Percentiles rank a stretch among this genome's conserved stretches.
Evolutionary conservation across 345 rosid genomes (phyloP).

Genomic region (Moricandia moricandioides): DNA sequence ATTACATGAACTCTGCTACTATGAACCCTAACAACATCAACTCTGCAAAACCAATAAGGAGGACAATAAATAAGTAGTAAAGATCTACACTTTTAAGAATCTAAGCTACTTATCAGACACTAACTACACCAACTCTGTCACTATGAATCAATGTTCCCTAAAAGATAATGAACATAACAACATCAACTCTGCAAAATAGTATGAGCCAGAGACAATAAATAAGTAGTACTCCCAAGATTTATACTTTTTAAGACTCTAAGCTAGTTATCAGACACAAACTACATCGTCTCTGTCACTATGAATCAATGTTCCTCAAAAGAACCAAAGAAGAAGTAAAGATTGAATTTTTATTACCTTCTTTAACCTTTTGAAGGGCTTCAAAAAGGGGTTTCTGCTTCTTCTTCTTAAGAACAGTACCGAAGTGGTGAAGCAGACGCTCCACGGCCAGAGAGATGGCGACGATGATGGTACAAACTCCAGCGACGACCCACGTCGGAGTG

Average conservation of each 20-base stretch:
- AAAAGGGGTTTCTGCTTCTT: conserved; percentile 70
- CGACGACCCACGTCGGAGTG: conserved; percentile 96
- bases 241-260: too few relatives aligned
- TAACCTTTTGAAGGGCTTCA: conserved; percentile 84
- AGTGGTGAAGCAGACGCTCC: conserved; percentile 68
- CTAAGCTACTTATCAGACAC: too few relatives aligned
- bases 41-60: too few relatives aligned
- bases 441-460: conserved; percentile 74
- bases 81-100: too few relatives aligned
- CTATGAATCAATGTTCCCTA: not conserved
- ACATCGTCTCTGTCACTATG: not conserved
- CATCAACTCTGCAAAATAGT: too few relatives aligned
- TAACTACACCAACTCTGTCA: not conserved
- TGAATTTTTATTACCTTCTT: conserved; percentile 56
- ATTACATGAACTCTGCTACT: not conserved
- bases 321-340: not conserved
- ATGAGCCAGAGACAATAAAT: too few relatives aligned
- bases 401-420: conserved; percentile 62
- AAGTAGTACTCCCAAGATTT: too few relatives aligned
- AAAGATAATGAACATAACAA: too few relatives aligned
- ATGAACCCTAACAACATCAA: too few relatives aligned
- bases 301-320: not conserved
- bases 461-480: conserved; percentile 67
- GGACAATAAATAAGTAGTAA: too few relatives aligned
- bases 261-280: too few relatives aligned